Percentiles rank a stretch among this genome's conserved stretches.
These are phyloP conservation scores for Pseudozyma pruni DNA, from an alignment of 1,284 basidiomycete genomes.

Conservation along the genomic window DNA sequence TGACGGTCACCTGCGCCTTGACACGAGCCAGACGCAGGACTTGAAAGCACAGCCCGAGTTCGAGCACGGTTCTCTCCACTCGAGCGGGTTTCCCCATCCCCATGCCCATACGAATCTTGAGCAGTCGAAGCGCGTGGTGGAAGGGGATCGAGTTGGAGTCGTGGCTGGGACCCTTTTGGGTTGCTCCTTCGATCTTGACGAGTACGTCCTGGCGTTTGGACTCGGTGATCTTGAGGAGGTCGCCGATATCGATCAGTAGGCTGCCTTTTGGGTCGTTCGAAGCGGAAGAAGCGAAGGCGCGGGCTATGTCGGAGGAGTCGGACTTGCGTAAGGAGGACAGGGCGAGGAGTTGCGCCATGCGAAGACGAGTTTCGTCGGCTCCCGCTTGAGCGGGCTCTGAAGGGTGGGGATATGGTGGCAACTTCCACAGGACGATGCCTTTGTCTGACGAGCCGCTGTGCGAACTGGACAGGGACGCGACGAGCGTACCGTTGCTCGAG, in stretches of 20 bases:
- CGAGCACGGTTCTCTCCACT: conserved; percentile 25
- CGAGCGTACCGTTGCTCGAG: conserved; percentile 39
- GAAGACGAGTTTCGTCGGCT: not conserved
- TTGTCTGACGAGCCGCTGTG: conserved; percentile 1
- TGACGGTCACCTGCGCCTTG: conserved; percentile 13
- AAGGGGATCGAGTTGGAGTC: conserved; percentile 36
- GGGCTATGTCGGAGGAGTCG: conserved; percentile 26
- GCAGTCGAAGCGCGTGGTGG: conserved; percentile 34
- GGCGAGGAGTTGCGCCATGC: conserved; percentile 16
- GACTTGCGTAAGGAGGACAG: conserved; percentile 33
- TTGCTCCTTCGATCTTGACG: conserved; percentile 37
- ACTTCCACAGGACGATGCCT: conserved; percentile 30
- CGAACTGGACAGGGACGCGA: conserved; percentile 9
- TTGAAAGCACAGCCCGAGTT: conserved; percentile 33
- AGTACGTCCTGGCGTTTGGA: conserved; percentile 40
- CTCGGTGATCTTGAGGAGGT: conserved; percentile 44
- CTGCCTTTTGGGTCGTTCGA: not conserved
- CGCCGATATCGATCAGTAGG: conserved; percentile 26
- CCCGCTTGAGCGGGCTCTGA: not conserved
- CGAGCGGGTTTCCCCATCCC: not conserved
- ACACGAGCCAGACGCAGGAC: conserved; percentile 28
- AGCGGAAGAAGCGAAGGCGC: conserved; percentile 11
- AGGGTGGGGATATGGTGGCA: conserved; percentile 1
- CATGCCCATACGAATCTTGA: conserved; percentile 42
- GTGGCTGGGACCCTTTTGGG: conserved; percentile 34